A percentile compares a stretch with the other conserved stretches of the same genome.
Conservation (phyloP, 805 yeast species). For the Nakazawaea wickerhamii region DNA sequence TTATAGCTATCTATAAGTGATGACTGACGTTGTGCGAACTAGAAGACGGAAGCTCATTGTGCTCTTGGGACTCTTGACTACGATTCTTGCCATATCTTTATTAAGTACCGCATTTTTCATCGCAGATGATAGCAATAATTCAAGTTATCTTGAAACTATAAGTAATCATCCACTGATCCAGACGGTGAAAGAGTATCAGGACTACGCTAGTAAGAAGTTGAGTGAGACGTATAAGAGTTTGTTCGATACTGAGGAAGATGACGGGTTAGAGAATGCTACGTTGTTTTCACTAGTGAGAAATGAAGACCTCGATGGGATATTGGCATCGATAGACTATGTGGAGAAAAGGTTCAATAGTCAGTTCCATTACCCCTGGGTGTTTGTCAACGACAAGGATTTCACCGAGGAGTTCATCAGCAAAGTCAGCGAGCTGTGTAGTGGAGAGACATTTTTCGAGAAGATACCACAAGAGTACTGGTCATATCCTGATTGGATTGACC, state of each 20-base stretch:
- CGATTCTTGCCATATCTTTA: background rate
- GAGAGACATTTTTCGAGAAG: slow-evolving; percentile 34
- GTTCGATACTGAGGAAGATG: background rate
- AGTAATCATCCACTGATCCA: background rate
- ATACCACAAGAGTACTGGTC: slow-evolving; percentile 44
- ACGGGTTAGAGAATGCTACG: slow-evolving; percentile 48
- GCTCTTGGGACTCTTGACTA: background rate
- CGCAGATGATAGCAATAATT: background rate
- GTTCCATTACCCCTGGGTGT: slow-evolving; percentile 37
- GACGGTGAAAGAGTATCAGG: slow-evolving; percentile 1
- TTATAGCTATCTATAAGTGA: too few species aligned
- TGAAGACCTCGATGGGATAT: slow-evolving; percentile 29
- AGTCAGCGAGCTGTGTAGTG: slow-evolving; percentile 31
- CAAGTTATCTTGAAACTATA: background rate
- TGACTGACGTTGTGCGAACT: background rate
- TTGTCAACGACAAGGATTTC: slow-evolving; percentile 44
- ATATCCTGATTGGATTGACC: slow-evolving; percentile 39
- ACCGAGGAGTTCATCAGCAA: slow-evolving; percentile 30
- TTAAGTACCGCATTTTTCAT: background rate
- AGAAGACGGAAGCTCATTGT: background rate
- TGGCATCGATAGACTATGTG: slow-evolving; percentile 30
- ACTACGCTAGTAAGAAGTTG: background rate
- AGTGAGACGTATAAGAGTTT: slow-evolving; percentile 2
- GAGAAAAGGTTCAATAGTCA: slow-evolving; percentile 34
- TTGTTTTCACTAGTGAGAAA: slow-evolving; percentile 44